Base-by-base conservation (phyloP, 768 basidiomycete species). In the Dendrothele bispora region DNA sequence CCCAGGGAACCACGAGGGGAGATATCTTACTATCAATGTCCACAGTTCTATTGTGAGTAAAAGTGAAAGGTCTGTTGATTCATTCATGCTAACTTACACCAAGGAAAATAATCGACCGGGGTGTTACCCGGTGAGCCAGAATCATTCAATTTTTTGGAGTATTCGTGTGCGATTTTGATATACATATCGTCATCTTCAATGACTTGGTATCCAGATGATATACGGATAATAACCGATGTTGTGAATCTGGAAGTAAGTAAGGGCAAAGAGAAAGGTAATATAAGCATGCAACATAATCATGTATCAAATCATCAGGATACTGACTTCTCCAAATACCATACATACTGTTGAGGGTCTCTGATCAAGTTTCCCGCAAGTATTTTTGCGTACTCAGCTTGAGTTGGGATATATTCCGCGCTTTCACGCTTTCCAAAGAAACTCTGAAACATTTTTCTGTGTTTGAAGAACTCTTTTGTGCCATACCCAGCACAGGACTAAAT, bases 1-100 rank as follows among this genome's bases (percentile, higher is more conserved):
- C n/a, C 69, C 68, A 0, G 64, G 69, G 27, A 67, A 48, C 67
- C 67, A 69, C 2, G 56, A 54, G 0, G 69, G 69, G 24, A 70
- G 51, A 25, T 65, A 25, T 25, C 44, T 24, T 21, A 62, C 61
- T 29, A 46, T n/a, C n/a, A n/a, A n/a, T n/a, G n/a, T 39, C 37
- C n/a, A n/a, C n/a, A n/a, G n/a, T n/a, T n/a, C n/a, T n/a, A n/a
- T n/a, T n/a, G n/a, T n/a, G n/a, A n/a, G n/a, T 0, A 3, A 0
- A 25, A 55, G 10, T 54, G 34, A 8, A 28, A 22, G 26, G 26
- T 6, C 14, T 20, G n/a, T 24, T 8, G 12, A 39, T 26, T 52
- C 54, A 21, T 44, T 52, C 56, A 39, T 30, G 56, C 39, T 55
- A 45, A 30, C 51, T 46, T 36, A n/a, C n/a, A n/a, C n/a, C n/a